These are phyloP conservation scores for Ustilago lituana DNA, from an alignment of 1,284 basidiomycete genomes.

Conservation along the genomic window DNA sequence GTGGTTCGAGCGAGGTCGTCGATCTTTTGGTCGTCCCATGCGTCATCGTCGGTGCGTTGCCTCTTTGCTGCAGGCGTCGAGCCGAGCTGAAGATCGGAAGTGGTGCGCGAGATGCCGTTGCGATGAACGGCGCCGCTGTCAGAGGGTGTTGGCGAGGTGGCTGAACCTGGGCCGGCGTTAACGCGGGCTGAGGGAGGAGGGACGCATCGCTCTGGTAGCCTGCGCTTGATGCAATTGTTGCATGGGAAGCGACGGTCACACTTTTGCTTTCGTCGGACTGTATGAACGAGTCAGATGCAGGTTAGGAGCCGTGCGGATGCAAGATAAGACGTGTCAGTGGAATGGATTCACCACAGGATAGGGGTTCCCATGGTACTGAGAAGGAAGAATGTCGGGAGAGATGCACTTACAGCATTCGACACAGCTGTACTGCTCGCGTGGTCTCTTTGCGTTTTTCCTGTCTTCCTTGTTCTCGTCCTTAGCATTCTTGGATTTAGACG, in stretches of 20 bases:
- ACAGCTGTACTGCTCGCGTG: constrained; percentile 50
- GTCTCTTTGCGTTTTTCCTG: constrained; percentile 35
- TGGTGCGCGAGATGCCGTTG: constrained; percentile 24
- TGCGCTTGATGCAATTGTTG: constrained; percentile 53
- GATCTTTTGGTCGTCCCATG: constrained; percentile 45
- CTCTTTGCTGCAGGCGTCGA: constrained; percentile 15
- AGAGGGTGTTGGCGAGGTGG: constrained; percentile 23
- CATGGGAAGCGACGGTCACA: constrained; percentile 53
- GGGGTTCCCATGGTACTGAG: no score
- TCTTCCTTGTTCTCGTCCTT: constrained; percentile 27
- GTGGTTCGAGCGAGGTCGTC: constrained; percentile 43
- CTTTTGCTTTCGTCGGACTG: constrained; percentile 53
- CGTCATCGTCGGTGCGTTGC: constrained; percentile 20
- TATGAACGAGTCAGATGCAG: no score
- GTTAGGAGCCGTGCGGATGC: no score
- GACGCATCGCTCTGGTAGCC: constrained; percentile 45
- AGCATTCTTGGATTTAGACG: constrained; percentile 1
- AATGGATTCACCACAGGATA: no score
- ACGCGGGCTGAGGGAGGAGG: constrained; percentile 36
- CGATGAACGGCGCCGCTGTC: constrained; percentile 23
- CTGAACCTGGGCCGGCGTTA: constrained; percentile 3
- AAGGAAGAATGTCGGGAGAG: no score
- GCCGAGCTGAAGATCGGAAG: constrained; percentile 24
- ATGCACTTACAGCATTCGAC: constrained; percentile 52
- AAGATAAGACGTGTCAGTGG: no score